These are phyloP conservation scores for Leccinum boreale DNA, from an alignment of 768 basidiomycete species.

Conservation along the genomic window DNA sequence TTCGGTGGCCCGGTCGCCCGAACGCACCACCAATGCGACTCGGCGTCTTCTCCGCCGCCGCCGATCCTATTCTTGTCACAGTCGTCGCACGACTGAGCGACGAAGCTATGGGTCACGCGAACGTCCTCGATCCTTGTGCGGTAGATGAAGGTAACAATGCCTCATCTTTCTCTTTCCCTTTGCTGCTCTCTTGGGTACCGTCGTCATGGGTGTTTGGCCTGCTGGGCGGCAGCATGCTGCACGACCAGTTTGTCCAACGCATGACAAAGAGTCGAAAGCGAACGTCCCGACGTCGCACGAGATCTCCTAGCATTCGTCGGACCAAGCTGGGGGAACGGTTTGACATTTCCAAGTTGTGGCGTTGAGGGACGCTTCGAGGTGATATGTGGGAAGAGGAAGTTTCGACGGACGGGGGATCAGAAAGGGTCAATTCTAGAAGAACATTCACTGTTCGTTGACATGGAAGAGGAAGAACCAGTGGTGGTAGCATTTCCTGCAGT, in stretches of 20 bases:
- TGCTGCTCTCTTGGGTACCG: slow-evolving; percentile 4
- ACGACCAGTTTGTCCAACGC: slow-evolving; percentile 70
- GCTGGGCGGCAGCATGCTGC: too few species aligned
- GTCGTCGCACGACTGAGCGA: slow-evolving; percentile 29
- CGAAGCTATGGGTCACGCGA: slow-evolving; percentile 30
- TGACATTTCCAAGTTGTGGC: slow-evolving; percentile 4
- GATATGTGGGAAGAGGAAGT: slow-evolving; percentile 24
- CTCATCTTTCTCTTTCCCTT: slow-evolving; percentile 25
- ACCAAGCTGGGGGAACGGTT: slow-evolving; percentile 5
- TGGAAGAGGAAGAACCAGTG: not conserved
- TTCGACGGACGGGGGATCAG: slow-evolving; percentile 31
- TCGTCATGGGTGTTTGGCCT: too few species aligned
- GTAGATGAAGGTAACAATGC: slow-evolving; percentile 8
- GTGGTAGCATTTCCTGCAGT: too few species aligned
- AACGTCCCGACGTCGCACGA: slow-evolving; percentile 25
- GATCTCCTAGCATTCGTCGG: not conserved
- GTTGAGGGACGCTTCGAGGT: slow-evolving; percentile 11
- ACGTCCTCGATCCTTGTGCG: slow-evolving; percentile 6
- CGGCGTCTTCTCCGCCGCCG: not conserved
- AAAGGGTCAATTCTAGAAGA: slow-evolving; percentile 2
- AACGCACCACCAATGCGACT: slow-evolving; percentile 1
- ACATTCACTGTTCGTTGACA: slow-evolving; percentile 7
- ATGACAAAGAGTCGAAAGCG: slow-evolving; percentile 61
- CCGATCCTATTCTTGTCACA: slow-evolving; percentile 7
- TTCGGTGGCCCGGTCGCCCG: slow-evolving; percentile 4